phyloP scores from a whole-genome alignment of 1,284 basidiomycete species.

The Trichosporon sp. region DNA sequence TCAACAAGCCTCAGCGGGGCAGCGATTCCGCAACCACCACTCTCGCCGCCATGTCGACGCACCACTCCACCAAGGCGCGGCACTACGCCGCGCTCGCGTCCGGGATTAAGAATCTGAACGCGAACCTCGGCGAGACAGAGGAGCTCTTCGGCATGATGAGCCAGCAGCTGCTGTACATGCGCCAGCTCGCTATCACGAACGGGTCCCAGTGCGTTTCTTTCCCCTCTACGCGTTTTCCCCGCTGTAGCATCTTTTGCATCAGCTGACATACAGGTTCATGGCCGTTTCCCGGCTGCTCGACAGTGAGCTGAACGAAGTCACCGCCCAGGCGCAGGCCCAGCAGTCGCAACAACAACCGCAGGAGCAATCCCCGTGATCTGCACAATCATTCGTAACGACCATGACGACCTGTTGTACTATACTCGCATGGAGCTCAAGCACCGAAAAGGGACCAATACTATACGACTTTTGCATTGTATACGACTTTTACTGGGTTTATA shows the following conservation, averaged over 20 bases:
- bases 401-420: not conserved
- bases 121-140: conserved; percentile 42
- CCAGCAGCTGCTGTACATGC: conserved; percentile 39
- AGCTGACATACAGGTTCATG: conserved; percentile 43
- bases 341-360: not conserved
- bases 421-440: not conserved
- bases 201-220: conserved; percentile 48
- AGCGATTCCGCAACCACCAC: not conserved
- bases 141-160: conserved; percentile 36
- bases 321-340: not conserved
- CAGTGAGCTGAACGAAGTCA: conserved; percentile 31
- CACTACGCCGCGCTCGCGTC: conserved; percentile 46
- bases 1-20: not conserved
- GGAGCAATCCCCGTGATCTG: not conserved
- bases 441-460: not conserved
- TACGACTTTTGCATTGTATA: not conserved
- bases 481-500: not conserved
- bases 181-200: conserved; percentile 38
- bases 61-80: conserved; percentile 36
- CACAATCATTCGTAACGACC: not conserved
- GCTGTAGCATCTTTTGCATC: not conserved
- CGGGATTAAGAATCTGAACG: conserved; percentile 34
- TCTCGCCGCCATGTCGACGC: conserved; percentile 22
- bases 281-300: conserved; percentile 46
- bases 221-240: not conserved